Evolutionary conservation across 306 rosid species (phyloP).

Genomic region (Vachellia pachyceras): DNA sequence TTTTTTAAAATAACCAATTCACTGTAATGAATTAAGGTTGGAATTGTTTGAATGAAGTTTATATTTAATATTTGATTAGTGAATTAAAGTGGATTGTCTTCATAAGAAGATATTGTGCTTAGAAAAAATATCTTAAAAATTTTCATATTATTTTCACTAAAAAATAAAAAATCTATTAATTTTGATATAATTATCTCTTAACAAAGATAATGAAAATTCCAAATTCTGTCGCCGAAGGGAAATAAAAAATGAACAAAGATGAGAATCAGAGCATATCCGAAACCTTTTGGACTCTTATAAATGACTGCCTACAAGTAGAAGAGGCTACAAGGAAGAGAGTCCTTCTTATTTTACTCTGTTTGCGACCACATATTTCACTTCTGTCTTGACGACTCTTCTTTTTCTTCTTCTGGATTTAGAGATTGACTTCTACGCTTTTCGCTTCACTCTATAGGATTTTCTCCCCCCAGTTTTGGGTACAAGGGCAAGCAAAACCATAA

Average conservation of each 20-base stretch:
- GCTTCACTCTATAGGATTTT: neutral
- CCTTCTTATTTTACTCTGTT: neutral
- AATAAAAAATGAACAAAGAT: neutral
- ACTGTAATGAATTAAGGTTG: too few relatives aligned
- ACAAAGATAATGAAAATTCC: neutral
- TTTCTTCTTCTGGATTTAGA: neutral
- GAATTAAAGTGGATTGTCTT: too few relatives aligned
- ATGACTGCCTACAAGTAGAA: neutral
- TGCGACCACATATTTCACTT: slow-evolving; percentile 3
- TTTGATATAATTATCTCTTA: neutral
- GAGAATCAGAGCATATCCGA: neutral
- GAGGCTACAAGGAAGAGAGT: neutral
- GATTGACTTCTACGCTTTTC: neutral
- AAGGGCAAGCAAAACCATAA: neutral
- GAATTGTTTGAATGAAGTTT: too few relatives aligned
- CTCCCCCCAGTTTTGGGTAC: neutral
- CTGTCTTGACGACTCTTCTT: neutral
- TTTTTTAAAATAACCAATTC: too few relatives aligned
- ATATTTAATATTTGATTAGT: too few relatives aligned
- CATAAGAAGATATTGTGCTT: too few relatives aligned
- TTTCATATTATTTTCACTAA: too few relatives aligned
- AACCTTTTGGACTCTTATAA: neutral
- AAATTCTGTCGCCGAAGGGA: neutral
- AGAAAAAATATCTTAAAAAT: too few relatives aligned
- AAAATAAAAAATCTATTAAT: too few relatives aligned